Evolutionary conservation across 208 protist genomes (phyloP).

Genomic region (Leishmania arabica): DNA sequence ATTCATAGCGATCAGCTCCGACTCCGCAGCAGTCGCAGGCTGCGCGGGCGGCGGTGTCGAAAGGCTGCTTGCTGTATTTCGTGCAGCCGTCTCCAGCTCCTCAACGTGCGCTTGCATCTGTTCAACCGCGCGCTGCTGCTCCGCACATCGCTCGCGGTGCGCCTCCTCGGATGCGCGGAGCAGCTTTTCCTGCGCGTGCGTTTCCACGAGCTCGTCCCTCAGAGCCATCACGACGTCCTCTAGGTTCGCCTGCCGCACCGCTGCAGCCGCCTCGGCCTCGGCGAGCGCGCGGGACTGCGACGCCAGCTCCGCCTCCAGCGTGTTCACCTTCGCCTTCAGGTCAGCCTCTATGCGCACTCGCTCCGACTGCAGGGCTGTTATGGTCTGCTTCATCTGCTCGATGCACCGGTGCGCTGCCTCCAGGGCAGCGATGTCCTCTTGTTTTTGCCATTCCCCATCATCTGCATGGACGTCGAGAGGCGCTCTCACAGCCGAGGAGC

Average conservation of each 20-base stretch:
- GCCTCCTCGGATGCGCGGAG: conserved; percentile 4
- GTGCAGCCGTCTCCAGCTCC: conserved; percentile 1
- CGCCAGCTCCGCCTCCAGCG: conserved; percentile 9
- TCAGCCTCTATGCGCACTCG: neutral
- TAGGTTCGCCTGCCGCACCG: neutral
- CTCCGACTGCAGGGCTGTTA: conserved; percentile 7
- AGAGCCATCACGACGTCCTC: conserved; percentile 22
- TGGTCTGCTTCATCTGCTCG: conserved; percentile 13
- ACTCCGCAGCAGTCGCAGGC: neutral
- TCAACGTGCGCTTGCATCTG: conserved; percentile 15
- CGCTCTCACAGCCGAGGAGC: neutral
- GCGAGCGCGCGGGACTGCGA: neutral
- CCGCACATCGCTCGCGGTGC: neutral
- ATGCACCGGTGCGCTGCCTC: conserved; percentile 16
- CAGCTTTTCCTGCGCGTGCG: conserved; percentile 15
- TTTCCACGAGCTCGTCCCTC: conserved; percentile 29
- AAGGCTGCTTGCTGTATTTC: neutral
- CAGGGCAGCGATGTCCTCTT: conserved; percentile 1
- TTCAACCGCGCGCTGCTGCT: conserved; percentile 20
- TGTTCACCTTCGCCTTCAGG: neutral
- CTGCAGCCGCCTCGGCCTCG: neutral
- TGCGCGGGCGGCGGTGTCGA: neutral
- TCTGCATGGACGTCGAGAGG: neutral
- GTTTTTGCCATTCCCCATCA: neutral
- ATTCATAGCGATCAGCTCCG: neutral